A percentile compares a stretch with the other conserved stretches of the same genome.
phyloP scores from a whole-genome alignment of 2,329 filamentous ascomycete genomes.

The Paraconiothyrium sp. region DNA sequence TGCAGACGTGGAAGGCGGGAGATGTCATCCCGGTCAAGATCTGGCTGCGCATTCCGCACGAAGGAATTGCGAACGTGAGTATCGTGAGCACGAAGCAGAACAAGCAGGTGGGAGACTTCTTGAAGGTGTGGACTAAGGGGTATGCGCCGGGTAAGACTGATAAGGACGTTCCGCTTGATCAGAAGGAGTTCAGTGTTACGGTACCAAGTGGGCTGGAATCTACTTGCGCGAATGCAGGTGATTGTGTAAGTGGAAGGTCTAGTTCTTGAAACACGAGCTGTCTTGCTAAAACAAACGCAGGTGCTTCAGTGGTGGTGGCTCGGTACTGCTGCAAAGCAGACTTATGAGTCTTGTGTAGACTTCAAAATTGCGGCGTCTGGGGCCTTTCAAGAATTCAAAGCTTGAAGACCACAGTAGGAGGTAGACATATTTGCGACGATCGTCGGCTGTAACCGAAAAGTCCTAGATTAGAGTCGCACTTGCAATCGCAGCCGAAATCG shows the following conservation, averaged over 20 bases:
- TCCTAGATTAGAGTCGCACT: neutral
- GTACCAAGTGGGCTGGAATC: conserved; percentile 58
- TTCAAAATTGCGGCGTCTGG: conserved; percentile 53
- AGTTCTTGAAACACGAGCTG: conserved; percentile 1
- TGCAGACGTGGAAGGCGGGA: conserved; percentile 60
- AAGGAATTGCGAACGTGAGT: conserved; percentile 64
- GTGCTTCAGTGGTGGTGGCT: conserved; percentile 41
- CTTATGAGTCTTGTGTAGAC: conserved; percentile 69
- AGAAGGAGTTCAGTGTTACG: conserved; percentile 58
- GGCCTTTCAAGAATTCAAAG: conserved; percentile 18
- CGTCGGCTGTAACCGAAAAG: neutral
- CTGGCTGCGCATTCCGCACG: conserved; percentile 60
- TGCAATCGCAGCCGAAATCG: neutral
- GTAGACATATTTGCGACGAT: neutral
- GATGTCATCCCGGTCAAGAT: conserved; percentile 55
- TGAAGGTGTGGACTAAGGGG: conserved; percentile 43
- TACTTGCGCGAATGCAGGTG: conserved; percentile 57
- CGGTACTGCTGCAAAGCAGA: conserved; percentile 67
- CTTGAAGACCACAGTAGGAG: neutral
- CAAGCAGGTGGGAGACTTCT: conserved; percentile 56
- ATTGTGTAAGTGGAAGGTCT: conserved; percentile 46
- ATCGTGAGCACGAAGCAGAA: conserved; percentile 64
- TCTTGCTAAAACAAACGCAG: conserved; percentile 21
- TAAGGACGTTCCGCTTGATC: conserved; percentile 49
- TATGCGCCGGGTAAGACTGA: conserved; percentile 34